phyloP scores from a whole-genome alignment of 2,329 filamentous ascomycete species.

The Apiospora koreana region DNA sequence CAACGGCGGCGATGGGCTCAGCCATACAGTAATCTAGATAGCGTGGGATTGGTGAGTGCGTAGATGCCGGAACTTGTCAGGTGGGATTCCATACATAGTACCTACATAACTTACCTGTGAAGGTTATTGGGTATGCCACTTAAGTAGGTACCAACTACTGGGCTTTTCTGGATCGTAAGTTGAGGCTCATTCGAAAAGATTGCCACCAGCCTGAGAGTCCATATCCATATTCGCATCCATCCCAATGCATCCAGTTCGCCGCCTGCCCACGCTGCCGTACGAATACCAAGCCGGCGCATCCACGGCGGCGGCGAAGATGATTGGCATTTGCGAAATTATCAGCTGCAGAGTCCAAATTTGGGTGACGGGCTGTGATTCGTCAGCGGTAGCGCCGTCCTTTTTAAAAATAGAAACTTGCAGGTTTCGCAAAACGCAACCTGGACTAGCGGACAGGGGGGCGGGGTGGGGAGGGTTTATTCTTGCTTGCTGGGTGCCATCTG shows the following conservation, averaged over 20 bases:
- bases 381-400: slow-evolving; percentile 17
- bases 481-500: slow-evolving; percentile 6
- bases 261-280: slow-evolving; percentile 1
- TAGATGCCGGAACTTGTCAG: neutral
- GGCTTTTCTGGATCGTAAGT: neutral
- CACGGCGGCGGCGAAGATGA: slow-evolving; percentile 14
- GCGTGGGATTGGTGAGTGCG: neutral
- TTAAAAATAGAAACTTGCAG: slow-evolving; percentile 18
- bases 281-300: slow-evolving; percentile 10
- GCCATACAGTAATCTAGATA: neutral
- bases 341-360: slow-evolving; percentile 19
- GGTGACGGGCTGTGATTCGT: slow-evolving; percentile 18
- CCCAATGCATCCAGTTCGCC: slow-evolving; percentile 6
- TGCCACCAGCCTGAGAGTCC: neutral
- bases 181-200: neutral
- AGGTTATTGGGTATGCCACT: neutral
- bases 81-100: neutral
- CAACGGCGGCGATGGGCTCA: slow-evolving; percentile 6
- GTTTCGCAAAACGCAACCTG: slow-evolving; percentile 21
- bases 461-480: slow-evolving; percentile 4
- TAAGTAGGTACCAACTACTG: neutral
- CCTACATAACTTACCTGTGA: too few relatives aligned
- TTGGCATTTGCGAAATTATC: slow-evolving; percentile 21
- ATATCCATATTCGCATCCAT: neutral
- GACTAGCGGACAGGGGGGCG: slow-evolving; percentile 1